Percentiles rank a stretch among this genome's conserved stretches.
These are phyloP conservation scores for Leishmania guyanensis DNA, from an alignment of 208 protist genomes.

Conservation along the genomic window DNA sequence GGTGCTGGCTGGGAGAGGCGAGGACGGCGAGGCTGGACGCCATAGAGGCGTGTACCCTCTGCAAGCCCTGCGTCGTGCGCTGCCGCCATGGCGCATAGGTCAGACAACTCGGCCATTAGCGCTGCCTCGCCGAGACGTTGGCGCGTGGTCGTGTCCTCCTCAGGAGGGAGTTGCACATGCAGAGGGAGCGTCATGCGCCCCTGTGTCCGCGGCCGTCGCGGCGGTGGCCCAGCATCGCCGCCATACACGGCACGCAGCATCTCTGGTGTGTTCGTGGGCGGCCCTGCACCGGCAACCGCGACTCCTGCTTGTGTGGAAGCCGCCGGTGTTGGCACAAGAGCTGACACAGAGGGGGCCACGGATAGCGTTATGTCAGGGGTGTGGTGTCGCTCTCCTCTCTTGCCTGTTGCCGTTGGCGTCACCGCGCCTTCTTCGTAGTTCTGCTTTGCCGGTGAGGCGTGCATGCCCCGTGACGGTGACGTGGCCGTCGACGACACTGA, in stretches of 20 bases:
- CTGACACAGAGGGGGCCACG: neutral
- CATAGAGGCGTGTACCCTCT: constrained; percentile 20
- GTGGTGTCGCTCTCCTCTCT: neutral
- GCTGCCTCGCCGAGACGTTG: neutral
- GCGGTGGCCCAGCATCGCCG: neutral
- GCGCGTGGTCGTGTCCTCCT: constrained; percentile 9
- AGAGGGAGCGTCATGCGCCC: constrained; percentile 25
- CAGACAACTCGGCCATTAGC: constrained; percentile 6
- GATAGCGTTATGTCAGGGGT: neutral
- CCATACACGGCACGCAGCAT: constrained; percentile 24
- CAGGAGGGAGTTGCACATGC: constrained; percentile 22
- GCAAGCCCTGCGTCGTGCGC: constrained; percentile 14
- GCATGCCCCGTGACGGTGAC: neutral
- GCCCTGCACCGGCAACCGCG: neutral
- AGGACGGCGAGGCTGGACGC: constrained; percentile 3
- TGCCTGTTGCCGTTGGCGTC: neutral
- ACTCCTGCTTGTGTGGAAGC: neutral
- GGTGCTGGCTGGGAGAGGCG: neutral
- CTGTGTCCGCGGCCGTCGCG: neutral
- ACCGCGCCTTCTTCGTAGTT: neutral
- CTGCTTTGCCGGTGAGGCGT: neutral
- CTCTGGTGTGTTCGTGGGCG: neutral
- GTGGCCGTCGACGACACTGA: neutral
- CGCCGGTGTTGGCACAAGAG: neutral
- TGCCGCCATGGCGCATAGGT: constrained; percentile 8